Evolutionary conservation across 805 yeast genomes (phyloP).

Genomic region (Pichia exigua): DNA sequence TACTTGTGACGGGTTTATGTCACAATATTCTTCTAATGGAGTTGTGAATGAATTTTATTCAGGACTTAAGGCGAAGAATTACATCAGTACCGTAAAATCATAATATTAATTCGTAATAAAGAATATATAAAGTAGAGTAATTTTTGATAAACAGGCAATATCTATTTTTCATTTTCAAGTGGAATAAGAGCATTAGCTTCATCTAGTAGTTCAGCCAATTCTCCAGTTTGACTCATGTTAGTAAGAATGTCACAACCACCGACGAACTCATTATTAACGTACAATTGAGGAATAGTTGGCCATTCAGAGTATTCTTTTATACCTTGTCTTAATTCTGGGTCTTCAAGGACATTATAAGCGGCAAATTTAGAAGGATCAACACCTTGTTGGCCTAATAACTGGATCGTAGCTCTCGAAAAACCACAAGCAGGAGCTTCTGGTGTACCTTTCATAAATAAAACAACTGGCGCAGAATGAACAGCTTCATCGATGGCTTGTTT

Average conservation of each 20-base stretch:
- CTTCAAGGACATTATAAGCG: conserved; percentile 93
- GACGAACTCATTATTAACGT: conserved; percentile 81
- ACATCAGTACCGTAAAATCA: background rate
- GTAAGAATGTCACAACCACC: conserved; percentile 97
- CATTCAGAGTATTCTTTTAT: conserved; percentile 92
- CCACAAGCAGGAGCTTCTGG: conserved; percentile 99
- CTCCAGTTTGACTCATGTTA: conserved; percentile 89
- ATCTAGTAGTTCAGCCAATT: conserved; percentile 77
- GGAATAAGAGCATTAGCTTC: conserved; percentile 72
- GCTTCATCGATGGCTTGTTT: conserved; percentile 81
- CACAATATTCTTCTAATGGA: conserved; percentile 7
- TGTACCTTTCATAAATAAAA: conserved; percentile 96
- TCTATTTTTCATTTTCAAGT: conserved; percentile 43
- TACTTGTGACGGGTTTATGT: background rate
- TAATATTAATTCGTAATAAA: background rate
- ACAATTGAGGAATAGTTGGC: conserved; percentile 98
- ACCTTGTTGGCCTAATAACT: conserved; percentile 90
- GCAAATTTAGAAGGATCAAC: conserved; percentile 96
- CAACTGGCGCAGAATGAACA: conserved; percentile 85
- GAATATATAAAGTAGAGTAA: background rate
- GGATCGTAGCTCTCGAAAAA: conserved; percentile 90
- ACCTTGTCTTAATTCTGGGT: conserved; percentile 87
- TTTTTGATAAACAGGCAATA: background rate
- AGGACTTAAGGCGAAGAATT: conserved; percentile 8
- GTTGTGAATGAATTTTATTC: background rate